Base-by-base conservation (phyloP, 495 filamentous ascomycete genomes). In the Aspergillus biplanus region DNA sequence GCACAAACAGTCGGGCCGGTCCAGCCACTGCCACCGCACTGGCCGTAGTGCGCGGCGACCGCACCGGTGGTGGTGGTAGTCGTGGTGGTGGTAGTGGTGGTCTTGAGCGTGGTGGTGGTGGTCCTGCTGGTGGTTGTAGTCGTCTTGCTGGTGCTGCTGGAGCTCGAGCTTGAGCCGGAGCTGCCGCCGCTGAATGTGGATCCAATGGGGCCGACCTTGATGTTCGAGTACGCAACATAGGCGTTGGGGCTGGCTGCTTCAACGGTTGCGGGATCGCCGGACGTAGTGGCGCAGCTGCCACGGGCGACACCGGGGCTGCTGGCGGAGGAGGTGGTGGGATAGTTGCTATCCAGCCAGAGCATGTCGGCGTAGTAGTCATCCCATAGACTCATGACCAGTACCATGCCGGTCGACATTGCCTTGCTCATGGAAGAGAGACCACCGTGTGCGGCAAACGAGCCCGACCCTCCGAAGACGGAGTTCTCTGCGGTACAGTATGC, bases 311-410 rank as follows among this genome's bases (percentile, higher is more conserved):
- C 90, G 47, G 88, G 86, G 7, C 64, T 66, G 61, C 76, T 78
- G 33, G 82, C 71, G 27, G 80, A 78, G 3, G 69, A 78, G 71
- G 82, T 78, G 44, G 80, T 73, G 7, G 90, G 90, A 79, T 86
- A 91, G 75, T 80, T 82, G 67, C 84, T 84, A 78, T 92, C 90
- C 70, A 93, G 86, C 90, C 90, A 92, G 65, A 89, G 84, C 90
- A 93, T 93, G 78, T 90, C 82, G 71, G 80, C 78, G 33, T 81
- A 75, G 77, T 91, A 83, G 78, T 91, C 89, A 67, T 89, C 87
- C 89, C 89, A 91, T 72, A 91, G 70, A 63, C 82, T 86, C 83
- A 92, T 82, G 69, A 89, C 88, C 8, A 91, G 80, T 39, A 90
- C 89, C 85, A 90, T 87, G 60, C 83, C 85, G 21, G 74, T n/a